Percentiles rank a stretch among this genome's conserved stretches.
These are phyloP conservation scores for Apiotrichum siamense DNA, from an alignment of 1,284 basidiomycete species.

Conservation along the genomic window DNA sequence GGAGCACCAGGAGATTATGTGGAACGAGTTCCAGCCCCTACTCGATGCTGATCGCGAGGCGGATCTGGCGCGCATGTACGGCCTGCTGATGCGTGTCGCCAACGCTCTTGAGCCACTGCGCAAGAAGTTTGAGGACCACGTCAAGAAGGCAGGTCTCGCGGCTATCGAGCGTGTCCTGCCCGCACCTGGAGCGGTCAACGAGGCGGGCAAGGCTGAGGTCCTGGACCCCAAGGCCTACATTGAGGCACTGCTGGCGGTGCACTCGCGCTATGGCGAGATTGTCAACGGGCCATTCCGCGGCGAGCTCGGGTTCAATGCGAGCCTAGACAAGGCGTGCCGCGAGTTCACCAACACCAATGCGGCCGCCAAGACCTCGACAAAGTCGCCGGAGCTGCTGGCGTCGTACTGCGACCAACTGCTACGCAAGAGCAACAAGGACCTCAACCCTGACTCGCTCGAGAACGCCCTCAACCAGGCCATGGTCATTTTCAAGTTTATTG, in stretches of 20 bases:
- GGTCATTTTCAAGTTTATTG: conserved; percentile 97
- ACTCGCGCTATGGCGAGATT: conserved; percentile 85
- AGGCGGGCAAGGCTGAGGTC: conserved; percentile 56
- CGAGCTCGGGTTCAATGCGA: conserved; percentile 91
- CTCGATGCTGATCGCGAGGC: conserved; percentile 90
- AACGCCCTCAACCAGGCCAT: conserved; percentile 85
- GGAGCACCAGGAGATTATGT: conserved; percentile 79
- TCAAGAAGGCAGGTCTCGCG: conserved; percentile 79
- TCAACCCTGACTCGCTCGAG: conserved; percentile 89
- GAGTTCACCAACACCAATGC: conserved; percentile 95
- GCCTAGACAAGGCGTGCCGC: conserved; percentile 88
- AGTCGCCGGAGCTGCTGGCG: conserved; percentile 89
- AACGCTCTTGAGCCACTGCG: conserved; percentile 88
- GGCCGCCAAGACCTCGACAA: conserved; percentile 79
- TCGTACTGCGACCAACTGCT: conserved; percentile 88
- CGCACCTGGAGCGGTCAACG: conserved; percentile 56
- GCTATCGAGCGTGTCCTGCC: conserved; percentile 69
- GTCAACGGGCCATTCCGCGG: conserved; percentile 86
- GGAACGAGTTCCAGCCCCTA: conserved; percentile 88
- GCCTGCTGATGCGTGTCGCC: conserved; percentile 78
- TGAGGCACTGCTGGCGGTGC: conserved; percentile 83
- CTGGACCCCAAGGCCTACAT: conserved; percentile 86
- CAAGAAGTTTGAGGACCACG: conserved; percentile 89
- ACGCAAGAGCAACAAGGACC: conserved; percentile 87
- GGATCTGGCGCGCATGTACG: conserved; percentile 93